Evolutionary conservation across 2,329 filamentous ascomycete genomes (phyloP).

Genomic region (Pseudogymnoascus sp.): DNA sequence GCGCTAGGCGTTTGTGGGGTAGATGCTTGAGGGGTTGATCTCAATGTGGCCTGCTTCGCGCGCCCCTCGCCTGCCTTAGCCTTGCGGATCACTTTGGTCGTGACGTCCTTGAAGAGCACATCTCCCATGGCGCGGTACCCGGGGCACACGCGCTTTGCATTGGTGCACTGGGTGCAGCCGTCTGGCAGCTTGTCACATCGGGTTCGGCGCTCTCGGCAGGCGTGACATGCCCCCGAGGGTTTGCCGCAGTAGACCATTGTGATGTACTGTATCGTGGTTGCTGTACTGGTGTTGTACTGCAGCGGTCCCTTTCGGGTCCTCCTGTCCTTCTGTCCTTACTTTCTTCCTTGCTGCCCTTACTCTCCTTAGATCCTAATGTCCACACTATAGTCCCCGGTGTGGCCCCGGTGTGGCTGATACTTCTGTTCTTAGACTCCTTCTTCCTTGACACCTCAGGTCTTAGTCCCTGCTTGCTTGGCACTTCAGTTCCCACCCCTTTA

Average conservation of each 20-base stretch:
- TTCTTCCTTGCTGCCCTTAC: too few species aligned
- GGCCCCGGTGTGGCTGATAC: neutral
- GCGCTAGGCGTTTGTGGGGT: neutral
- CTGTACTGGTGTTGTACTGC: neutral
- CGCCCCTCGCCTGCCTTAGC: constrained; percentile 31
- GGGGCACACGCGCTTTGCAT: constrained; percentile 43
- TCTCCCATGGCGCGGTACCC: constrained; percentile 49
- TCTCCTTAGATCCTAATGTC: neutral
- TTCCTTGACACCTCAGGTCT: neutral
- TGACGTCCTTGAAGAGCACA: constrained; percentile 51
- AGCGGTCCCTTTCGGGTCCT: neutral
- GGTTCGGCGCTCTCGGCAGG: constrained; percentile 48
- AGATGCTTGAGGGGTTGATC: neutral
- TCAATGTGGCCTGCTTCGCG: constrained; percentile 8
- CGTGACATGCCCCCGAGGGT: constrained; percentile 48
- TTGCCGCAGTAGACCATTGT: constrained; percentile 51
- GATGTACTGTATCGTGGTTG: neutral
- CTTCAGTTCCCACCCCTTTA: neutral
- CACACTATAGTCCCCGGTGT: neutral
- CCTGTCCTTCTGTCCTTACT: neutral
- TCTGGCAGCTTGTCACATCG: constrained; percentile 46
- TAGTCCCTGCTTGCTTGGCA: neutral
- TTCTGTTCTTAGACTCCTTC: neutral
- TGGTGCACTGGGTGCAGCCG: constrained; percentile 47
- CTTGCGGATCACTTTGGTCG: constrained; percentile 45